phyloP scores from a whole-genome alignment of 2,329 filamentous ascomycete species.

The Aotearoamyces nothofagi region DNA sequence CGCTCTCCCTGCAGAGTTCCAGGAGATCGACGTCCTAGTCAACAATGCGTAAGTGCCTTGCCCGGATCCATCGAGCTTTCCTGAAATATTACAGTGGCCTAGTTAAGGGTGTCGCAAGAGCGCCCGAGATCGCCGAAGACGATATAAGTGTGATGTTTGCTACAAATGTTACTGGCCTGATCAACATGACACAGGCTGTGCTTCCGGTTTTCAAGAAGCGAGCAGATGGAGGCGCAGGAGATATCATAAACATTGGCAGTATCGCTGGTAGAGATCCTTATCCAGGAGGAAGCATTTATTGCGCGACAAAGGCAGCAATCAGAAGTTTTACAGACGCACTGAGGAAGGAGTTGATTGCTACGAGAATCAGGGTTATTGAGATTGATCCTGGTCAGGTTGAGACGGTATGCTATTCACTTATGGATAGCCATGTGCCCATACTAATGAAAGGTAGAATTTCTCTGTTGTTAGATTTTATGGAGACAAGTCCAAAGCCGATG shows the following conservation, averaged over 20 bases:
- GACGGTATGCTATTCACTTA: constrained; percentile 37
- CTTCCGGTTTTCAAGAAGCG: constrained; percentile 64
- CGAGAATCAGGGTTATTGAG: constrained; percentile 70
- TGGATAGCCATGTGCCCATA: constrained; percentile 3
- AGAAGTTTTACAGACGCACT: constrained; percentile 71
- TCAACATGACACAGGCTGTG: constrained; percentile 91
- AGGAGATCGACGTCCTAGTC: constrained; percentile 73
- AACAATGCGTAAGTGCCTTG: constrained; percentile 71
- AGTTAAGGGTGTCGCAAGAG: constrained; percentile 75
- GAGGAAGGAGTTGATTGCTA: constrained; percentile 69
- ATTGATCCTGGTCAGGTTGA: constrained; percentile 88
- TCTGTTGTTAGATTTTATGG: constrained; percentile 78
- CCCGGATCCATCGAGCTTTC: not conserved
- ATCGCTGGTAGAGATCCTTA: constrained; percentile 87
- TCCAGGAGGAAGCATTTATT: constrained; percentile 78
- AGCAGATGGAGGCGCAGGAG: constrained; percentile 59
- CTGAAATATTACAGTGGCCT: constrained; percentile 46
- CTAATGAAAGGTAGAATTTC: constrained; percentile 47
- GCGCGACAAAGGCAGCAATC: constrained; percentile 81
- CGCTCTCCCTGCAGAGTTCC: constrained; percentile 65
- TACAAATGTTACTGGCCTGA: constrained; percentile 88
- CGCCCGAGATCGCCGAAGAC: constrained; percentile 65
- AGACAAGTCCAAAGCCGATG: constrained; percentile 78
- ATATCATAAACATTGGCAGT: constrained; percentile 91
- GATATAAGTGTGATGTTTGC: constrained; percentile 81